Base-by-base conservation (phyloP, 495 filamentous ascomycete species). In the Haplographium delicatum region DNA sequence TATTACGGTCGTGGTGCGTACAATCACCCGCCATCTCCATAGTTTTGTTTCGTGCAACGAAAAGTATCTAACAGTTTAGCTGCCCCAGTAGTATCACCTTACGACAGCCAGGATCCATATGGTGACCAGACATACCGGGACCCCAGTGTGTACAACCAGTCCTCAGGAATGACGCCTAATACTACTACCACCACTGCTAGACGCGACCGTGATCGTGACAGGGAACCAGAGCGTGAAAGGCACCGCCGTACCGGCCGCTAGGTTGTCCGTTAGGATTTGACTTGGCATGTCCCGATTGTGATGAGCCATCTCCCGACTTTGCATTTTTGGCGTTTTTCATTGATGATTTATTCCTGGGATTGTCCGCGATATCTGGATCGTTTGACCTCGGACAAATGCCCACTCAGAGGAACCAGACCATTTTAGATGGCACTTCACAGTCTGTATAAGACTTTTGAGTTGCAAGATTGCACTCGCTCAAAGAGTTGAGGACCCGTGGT, bases 1-100 rank as follows among this genome's bases (percentile, higher is more conserved):
- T 69, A 74, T 44, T 72, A 71, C 54, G 73, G 72, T 67, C 76
- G 76, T 68, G 72, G 70, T 72, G 66, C 66, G 69, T 72, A 74
- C 64, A 56, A 47, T 57, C 34, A 59, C 28, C 31, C 31, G 39
- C 48, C 26, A 45, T 31, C 44, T 55, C 28, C 28, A n/a, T 27
- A 50, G 23, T 35, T 23, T 31, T 16, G 10, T 23, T 22, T 27
- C 23, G 25, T 13, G 4, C 33, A 43, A 55, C 33, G 45, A 55
- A 25, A 34, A 51, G 1, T 55, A 22, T 61, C 58, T 61, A 55
- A 61, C 54, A 43, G 28, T 50, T 54, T 42, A 61, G 58, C 54
- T 44, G 33, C 39, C 10, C 43, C 54, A 16, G 30, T 31, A 18
- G 9, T 43, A 53, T 50, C 9, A 44, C n/a, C 43, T 15, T 44